Evolutionary conservation across 2,329 filamentous ascomycete genomes (phyloP).

Genomic region (Aureobasidium pullulans): DNA sequence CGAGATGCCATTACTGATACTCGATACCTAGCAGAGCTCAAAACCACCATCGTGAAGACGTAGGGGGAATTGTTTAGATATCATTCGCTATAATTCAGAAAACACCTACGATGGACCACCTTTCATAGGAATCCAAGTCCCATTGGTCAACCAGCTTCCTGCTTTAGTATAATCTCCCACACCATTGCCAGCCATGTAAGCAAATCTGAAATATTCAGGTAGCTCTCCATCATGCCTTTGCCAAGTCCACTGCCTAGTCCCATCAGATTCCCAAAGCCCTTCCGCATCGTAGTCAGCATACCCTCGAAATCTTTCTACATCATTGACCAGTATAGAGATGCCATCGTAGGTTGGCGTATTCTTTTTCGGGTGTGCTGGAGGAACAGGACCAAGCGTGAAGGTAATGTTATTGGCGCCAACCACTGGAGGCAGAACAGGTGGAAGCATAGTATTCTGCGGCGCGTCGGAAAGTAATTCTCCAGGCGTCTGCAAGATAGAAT

Average conservation of each 20-base stretch:
- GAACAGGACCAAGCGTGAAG: conserved; percentile 48
- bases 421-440: conserved; percentile 33
- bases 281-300: conserved; percentile 45
- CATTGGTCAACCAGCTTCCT: conserved; percentile 58
- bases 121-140: conserved; percentile 47
- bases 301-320: conserved; percentile 71
- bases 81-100: no score
- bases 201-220: conserved; percentile 73
- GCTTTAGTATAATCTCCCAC: conserved; percentile 69
- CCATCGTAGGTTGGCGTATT: conserved; percentile 52
- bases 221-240: conserved; percentile 25
- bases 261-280: conserved; percentile 39
- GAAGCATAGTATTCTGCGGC: conserved; percentile 54
- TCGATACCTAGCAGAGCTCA: no score
- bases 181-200: conserved; percentile 58
- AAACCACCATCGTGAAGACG: no score
- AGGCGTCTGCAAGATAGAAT: conserved; percentile 77
- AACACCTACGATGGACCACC: conserved; percentile 14
- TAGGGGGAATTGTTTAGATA: no score
- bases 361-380: conserved; percentile 33
- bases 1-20: no score
- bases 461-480: conserved; percentile 55
- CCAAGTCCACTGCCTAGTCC: conserved; percentile 29
- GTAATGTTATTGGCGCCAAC: conserved; percentile 52
- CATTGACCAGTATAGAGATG: conserved; percentile 73